Conservation (phyloP, 2,329 filamentous ascomycete species). For the Botrytis porri region DNA sequence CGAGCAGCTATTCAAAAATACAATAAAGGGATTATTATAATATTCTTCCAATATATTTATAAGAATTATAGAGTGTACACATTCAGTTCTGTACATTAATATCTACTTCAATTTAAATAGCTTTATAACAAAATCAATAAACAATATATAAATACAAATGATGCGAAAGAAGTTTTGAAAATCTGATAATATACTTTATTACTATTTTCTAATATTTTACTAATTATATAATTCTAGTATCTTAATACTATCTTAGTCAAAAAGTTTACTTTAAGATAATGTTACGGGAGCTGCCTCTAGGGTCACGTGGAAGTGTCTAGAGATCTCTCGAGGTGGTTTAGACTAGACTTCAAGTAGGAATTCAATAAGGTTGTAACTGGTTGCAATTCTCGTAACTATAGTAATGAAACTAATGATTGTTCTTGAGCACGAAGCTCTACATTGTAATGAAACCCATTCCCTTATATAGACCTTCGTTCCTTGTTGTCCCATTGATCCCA, state of each 20-base stretch:
- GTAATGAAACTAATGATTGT: too few relatives aligned
- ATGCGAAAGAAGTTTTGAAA: slow-evolving; percentile 23
- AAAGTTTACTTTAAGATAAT: slow-evolving; percentile 21
- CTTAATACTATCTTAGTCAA: slow-evolving; percentile 18
- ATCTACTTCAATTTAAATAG: slow-evolving; percentile 28
- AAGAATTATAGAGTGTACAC: not conserved
- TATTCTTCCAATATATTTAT: not conserved
- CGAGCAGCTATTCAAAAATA: slow-evolving; percentile 4
- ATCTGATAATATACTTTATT: slow-evolving; percentile 3
- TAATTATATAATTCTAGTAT: slow-evolving; percentile 19
- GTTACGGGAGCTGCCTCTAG: too few relatives aligned
- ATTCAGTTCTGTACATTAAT: slow-evolving; percentile 17
- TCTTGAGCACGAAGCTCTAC: too few relatives aligned
- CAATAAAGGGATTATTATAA: not conserved
- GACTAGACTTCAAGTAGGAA: too few relatives aligned
- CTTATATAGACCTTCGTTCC: too few relatives aligned
- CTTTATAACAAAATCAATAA: slow-evolving; percentile 28
- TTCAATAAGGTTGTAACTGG: too few relatives aligned
- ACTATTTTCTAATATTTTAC: not conserved
- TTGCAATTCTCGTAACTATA: too few relatives aligned
- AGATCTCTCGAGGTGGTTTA: too few relatives aligned
- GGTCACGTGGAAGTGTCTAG: too few relatives aligned
- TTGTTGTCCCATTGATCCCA: too few relatives aligned
- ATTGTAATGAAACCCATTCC: too few relatives aligned
- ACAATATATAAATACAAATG: slow-evolving; percentile 26